A percentile compares a stretch with the other conserved stretches of the same genome.
Evolutionary conservation across 2,329 filamentous ascomycete species (phyloP).

Genomic region (Onygenales sp.): DNA sequence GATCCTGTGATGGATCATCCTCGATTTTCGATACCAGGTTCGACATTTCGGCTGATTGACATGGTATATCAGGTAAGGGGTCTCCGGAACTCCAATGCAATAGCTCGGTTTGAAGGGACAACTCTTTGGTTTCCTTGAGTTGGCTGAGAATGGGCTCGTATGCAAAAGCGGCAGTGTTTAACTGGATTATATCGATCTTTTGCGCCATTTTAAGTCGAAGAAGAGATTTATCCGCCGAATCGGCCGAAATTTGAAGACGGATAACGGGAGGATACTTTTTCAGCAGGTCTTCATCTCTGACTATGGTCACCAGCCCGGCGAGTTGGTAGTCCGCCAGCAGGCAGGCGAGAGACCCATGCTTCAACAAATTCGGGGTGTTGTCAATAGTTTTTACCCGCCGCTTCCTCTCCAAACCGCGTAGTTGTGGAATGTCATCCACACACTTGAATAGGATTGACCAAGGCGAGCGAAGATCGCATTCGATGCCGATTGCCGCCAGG

Average conservation of each 20-base stretch:
- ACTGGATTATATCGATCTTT: slow-evolving; percentile 41
- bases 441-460: slow-evolving; percentile 13
- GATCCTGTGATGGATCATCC: not conserved
- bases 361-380: slow-evolving; percentile 16
- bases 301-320: slow-evolving; percentile 16
- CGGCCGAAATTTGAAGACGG: slow-evolving; percentile 16
- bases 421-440: slow-evolving; percentile 18
- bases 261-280: slow-evolving; percentile 15
- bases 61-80: slow-evolving; percentile 1
- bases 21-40: not conserved
- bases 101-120: slow-evolving; percentile 47
- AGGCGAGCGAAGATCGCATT: slow-evolving; percentile 5
- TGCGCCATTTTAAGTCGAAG: slow-evolving; percentile 24
- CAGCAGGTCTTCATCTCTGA: slow-evolving; percentile 39
- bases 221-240: slow-evolving; percentile 31
- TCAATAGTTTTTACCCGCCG: slow-evolving; percentile 18
- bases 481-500: slow-evolving; percentile 2
- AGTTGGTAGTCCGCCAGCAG: slow-evolving; percentile 20
- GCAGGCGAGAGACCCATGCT: slow-evolving; percentile 19
- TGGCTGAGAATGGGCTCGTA: slow-evolving; percentile 56
- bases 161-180: slow-evolving; percentile 57
- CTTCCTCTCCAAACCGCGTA: slow-evolving; percentile 8
- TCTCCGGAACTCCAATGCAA: slow-evolving; percentile 26
- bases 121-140: slow-evolving; percentile 44
- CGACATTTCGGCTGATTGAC: not conserved